Evolutionary conservation across 1,139 yeast species (phyloP).

Genomic region (Meyerozyma sp.): DNA sequence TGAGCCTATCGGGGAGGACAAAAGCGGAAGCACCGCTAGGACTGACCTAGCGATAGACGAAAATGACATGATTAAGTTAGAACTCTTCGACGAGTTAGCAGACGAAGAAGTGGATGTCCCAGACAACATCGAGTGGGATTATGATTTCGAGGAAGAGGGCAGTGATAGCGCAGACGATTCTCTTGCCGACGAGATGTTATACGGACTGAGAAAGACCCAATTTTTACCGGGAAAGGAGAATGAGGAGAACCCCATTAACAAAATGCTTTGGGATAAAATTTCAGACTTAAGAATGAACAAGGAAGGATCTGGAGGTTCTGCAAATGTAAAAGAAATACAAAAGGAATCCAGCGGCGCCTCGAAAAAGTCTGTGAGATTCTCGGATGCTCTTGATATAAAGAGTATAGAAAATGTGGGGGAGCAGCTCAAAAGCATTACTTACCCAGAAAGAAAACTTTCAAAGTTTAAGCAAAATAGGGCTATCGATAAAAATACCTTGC

Average conservation of each 20-base stretch:
- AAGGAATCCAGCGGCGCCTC: not conserved
- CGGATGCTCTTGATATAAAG: slow-evolving; percentile 47
- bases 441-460: slow-evolving; percentile 10
- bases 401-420: slow-evolving; percentile 56
- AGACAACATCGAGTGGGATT: slow-evolving; percentile 38
- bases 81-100: slow-evolving; percentile 33
- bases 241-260: slow-evolving; percentile 12
- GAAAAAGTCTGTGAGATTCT: slow-evolving; percentile 49
- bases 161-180: slow-evolving; percentile 15
- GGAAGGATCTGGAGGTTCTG: not conserved
- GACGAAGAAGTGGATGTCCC: slow-evolving; percentile 25
- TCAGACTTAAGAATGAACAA: slow-evolving; percentile 14
- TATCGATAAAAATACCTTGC: not conserved
- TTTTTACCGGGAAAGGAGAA: slow-evolving; percentile 8
- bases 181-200: slow-evolving; percentile 21
- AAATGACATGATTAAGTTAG: slow-evolving; percentile 32
- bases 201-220: slow-evolving; percentile 14
- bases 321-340: not conserved
- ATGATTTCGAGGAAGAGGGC: slow-evolving; percentile 19
- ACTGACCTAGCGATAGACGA: slow-evolving; percentile 12
- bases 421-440: slow-evolving; percentile 30
- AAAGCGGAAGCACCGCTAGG: slow-evolving; percentile 5
- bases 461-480: slow-evolving; percentile 9
- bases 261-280: slow-evolving; percentile 28
- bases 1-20: too few species aligned